Conservation (phyloP, 495 filamentous ascomycete genomes). For the Penicillium coffeae region DNA sequence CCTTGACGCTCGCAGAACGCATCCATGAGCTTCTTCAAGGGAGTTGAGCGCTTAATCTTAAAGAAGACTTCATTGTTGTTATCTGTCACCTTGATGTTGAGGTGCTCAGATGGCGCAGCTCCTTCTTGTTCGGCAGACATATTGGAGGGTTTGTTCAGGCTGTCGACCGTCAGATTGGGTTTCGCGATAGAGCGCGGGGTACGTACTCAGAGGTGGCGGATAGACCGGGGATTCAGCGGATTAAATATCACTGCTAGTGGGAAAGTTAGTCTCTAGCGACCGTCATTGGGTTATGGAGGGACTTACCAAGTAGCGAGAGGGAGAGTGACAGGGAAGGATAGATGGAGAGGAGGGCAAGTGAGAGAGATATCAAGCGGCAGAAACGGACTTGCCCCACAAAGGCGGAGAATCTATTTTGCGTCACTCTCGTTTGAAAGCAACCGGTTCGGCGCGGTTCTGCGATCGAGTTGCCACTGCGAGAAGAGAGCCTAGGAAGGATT, state of each 20-base stretch:
- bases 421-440: constrained; percentile 14
- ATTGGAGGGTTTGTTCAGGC: not conserved
- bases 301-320: constrained; percentile 3
- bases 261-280: not conserved
- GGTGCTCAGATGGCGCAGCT: constrained; percentile 68
- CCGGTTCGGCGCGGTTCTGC: not conserved
- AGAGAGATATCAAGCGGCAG: constrained; percentile 23
- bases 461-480: too few species aligned
- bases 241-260: not conserved
- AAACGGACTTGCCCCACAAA: constrained; percentile 24
- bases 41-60: constrained; percentile 98
- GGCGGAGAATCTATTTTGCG: constrained; percentile 45
- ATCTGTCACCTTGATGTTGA: constrained; percentile 99
- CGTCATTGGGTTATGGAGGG: not conserved
- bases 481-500: too few species aligned
- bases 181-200: constrained; percentile 3
- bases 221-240: not conserved
- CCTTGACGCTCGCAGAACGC: constrained; percentile 97
- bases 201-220: not conserved
- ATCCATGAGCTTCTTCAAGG: constrained; percentile 97
- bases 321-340: constrained; percentile 5
- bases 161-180: not conserved
- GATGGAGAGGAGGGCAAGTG: constrained; percentile 11
- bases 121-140: constrained; percentile 40
- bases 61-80: constrained; percentile 99